Evolutionary conservation across 148 eudicot genomes (phyloP), one percentile per base, ranked within the genome.

Genomic region (Chenopodium quinoa): DNA sequence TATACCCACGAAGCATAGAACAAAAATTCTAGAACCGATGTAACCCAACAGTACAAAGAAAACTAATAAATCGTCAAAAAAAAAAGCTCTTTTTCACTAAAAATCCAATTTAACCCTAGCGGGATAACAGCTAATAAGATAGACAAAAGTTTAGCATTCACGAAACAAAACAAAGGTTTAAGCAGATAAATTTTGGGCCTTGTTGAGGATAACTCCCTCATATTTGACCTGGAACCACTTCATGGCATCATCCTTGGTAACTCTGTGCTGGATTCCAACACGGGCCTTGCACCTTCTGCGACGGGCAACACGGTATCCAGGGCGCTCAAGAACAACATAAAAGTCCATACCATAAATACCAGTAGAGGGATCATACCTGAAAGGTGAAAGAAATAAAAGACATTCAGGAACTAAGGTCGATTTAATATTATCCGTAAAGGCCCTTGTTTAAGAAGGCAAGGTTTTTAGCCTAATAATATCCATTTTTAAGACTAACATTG

Each of bases 301-400:
- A 68, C 94, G 94, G 31, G 87, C 92, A 75, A 91, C 94, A 76
- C 94, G 89, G 85, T 91, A 91, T 0, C 94, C 94, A 13, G 94
- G 94, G 40, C 94, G 89, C 78, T 91, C 94, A 27, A 91, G 82
- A 9, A 91, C 94, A 40, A 91, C 92, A 54, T 40, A 91, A 87
- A 91, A 91, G 72, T 91, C 95, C 95, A 91, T 91, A 60, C 95
- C 95, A 70, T 91, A 91, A 65, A 91, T 91, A 80, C 95, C 95
- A 44, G 95, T 91, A 9, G 94, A 91, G 11, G 94, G 94, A 81
- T 91, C 94, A 60, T 91, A 91, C 91, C 94, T 91, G 84, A 12
- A 23, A 40, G 44, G 44, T 7, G 22, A 13, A 10, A 9, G 31
- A 25, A 16, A 62, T 29, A 23, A 1, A 80, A 17, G 12, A 60